Evolutionary conservation across 139 green algal species (phyloP).

Genomic region (Picochlorum sp.): DNA sequence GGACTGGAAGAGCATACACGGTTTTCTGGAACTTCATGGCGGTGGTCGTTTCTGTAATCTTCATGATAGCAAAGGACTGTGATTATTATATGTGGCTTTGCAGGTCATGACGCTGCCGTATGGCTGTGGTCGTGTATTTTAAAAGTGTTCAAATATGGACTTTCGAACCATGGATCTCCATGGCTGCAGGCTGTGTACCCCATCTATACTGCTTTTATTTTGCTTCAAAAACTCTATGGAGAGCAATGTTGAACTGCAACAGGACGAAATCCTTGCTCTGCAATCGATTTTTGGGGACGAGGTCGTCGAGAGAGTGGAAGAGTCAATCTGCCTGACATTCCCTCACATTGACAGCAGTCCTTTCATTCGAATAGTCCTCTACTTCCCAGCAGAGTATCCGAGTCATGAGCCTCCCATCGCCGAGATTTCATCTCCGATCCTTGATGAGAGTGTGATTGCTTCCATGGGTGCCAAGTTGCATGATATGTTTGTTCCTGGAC

Average conservation of each 20-base stretch:
- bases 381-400: slow-evolving; percentile 53
- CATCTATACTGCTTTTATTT: not conserved
- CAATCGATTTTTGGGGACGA: slow-evolving; percentile 57
- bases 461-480: slow-evolving; percentile 34
- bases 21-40: slow-evolving; percentile 3
- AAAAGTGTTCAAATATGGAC: not conserved
- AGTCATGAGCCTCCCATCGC: slow-evolving; percentile 5
- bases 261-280: slow-evolving; percentile 52
- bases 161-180: not conserved
- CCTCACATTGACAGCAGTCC: not conserved
- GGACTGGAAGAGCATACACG: slow-evolving; percentile 6
- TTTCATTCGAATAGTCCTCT: not conserved
- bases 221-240: not conserved
- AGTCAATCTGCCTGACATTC: not conserved
- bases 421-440: slow-evolving; percentile 7
- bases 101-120: too few relatives aligned
- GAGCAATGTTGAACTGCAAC: slow-evolving; percentile 20
- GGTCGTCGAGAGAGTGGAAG: not conserved
- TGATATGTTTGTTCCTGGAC: slow-evolving; percentile 41
- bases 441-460: slow-evolving; percentile 16
- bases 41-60: not conserved
- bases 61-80: too few relatives aligned
- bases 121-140: too few relatives aligned
- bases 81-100: too few relatives aligned
- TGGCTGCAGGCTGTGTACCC: too few relatives aligned